Evolutionary conservation across 805 yeast genomes (phyloP).

Genomic region (Ogataea polymorpha): DNA sequence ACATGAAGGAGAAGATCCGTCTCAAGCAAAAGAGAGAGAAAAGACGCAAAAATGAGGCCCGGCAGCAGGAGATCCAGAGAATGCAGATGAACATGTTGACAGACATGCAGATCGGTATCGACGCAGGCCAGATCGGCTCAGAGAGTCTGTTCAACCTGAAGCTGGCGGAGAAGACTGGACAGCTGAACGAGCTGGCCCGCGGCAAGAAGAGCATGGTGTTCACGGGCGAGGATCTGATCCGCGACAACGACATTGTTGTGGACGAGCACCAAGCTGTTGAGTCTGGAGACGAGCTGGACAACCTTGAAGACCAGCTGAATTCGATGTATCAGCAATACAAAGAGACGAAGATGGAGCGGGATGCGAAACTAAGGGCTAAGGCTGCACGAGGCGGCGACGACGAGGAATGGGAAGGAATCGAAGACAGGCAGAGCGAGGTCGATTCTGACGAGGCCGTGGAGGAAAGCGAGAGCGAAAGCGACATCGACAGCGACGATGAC

Average conservation of each 20-base stretch:
- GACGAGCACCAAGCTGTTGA: conserved; percentile 32
- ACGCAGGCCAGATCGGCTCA: conserved; percentile 78
- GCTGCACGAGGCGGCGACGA: conserved; percentile 71
- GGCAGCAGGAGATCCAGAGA: conserved; percentile 83
- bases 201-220: conserved; percentile 73
- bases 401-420: conserved; percentile 80
- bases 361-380: conserved; percentile 67
- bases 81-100: conserved; percentile 96
- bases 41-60: conserved; percentile 74
- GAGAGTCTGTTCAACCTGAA: conserved; percentile 80
- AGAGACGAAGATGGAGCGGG: conserved; percentile 61
- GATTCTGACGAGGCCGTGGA: conserved; percentile 43
- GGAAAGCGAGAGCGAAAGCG: conserved; percentile 41
- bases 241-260: conserved; percentile 55
- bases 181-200: conserved; percentile 63
- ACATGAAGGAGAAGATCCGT: conserved; percentile 67
- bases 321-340: conserved; percentile 75
- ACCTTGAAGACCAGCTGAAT: conserved; percentile 78
- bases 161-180: conserved; percentile 85
- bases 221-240: conserved; percentile 48
- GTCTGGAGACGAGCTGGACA: conserved; percentile 55
- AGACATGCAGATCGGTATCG: conserved; percentile 89
- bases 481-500: conserved; percentile 63
- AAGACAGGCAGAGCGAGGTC: conserved; percentile 30
- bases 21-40: conserved; percentile 74